These are phyloP conservation scores for Taiozyma onychis DNA, from an alignment of 1,139 yeast genomes.

Conservation along the genomic window DNA sequence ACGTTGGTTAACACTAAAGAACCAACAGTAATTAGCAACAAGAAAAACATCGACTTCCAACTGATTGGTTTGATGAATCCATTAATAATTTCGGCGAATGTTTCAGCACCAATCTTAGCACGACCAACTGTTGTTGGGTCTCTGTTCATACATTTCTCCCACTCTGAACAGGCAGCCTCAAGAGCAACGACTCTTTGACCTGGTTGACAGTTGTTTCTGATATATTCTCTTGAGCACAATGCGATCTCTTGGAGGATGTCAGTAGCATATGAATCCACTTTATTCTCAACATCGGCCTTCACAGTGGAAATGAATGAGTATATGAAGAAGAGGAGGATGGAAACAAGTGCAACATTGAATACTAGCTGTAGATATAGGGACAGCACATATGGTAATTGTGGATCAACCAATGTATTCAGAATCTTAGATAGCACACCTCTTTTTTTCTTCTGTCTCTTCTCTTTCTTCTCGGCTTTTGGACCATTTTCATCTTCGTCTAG, in stretches of 20 bases:
- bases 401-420: constrained; percentile 36
- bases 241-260: constrained; percentile 64
- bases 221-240: constrained; percentile 63
- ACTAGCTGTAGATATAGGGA: constrained; percentile 68
- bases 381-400: constrained; percentile 58
- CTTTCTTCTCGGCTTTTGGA: not conserved
- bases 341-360: constrained; percentile 55
- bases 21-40: constrained; percentile 38
- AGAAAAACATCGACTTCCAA: constrained; percentile 62
- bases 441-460: constrained; percentile 9
- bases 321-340: constrained; percentile 49
- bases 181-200: constrained; percentile 62
- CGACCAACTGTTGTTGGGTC: constrained; percentile 78
- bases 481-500: constrained; percentile 12
- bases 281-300: constrained; percentile 62
- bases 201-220: constrained; percentile 65
- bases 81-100: constrained; percentile 76
- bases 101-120: constrained; percentile 73
- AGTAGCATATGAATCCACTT: constrained; percentile 57
- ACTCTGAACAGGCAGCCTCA: constrained; percentile 61
- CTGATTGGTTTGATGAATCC: constrained; percentile 71
- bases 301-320: constrained; percentile 54
- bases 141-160: constrained; percentile 84
- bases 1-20: constrained; percentile 37
- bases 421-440: constrained; percentile 6